A percentile compares a stretch with the other conserved stretches of the same genome.
Conservation (phyloP, 306 rosid species). For the Oemleria cerasiformis region DNA sequence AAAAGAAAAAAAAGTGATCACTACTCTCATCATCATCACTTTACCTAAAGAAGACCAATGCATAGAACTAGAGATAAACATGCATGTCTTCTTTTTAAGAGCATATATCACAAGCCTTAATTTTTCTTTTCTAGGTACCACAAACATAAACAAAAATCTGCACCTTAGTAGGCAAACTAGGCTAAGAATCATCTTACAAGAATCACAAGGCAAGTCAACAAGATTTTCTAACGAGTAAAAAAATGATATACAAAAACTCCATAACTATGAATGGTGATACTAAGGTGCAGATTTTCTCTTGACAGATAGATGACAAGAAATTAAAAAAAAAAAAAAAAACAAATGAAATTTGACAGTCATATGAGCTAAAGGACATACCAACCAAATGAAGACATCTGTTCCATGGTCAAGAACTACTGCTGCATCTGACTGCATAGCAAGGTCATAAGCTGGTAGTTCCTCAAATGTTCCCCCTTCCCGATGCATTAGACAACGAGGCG, state of each 20-base stretch:
- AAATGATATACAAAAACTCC: neutral
- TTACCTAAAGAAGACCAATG: neutral
- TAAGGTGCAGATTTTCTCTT: neutral
- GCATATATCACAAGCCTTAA: neutral
- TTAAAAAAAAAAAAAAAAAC: neutral
- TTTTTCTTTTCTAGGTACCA: neutral
- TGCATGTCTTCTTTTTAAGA: neutral
- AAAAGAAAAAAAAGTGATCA: neutral
- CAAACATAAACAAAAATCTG: neutral
- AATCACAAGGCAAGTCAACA: neutral
- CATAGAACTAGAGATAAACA: neutral
- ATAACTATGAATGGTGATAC: slow-evolving; percentile 2
- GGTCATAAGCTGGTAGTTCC: slow-evolving; percentile 92
- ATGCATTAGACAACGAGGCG: slow-evolving; percentile 95
- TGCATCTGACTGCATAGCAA: slow-evolving; percentile 92
- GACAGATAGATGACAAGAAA: slow-evolving; percentile 5
- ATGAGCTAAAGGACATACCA: slow-evolving; percentile 50
- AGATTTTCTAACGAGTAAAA: slow-evolving; percentile 2
- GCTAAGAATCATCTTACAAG: neutral
- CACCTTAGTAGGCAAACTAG: neutral
- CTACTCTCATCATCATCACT: neutral
- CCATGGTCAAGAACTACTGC: slow-evolving; percentile 97
- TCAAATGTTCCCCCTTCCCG: slow-evolving; percentile 90
- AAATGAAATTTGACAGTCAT: slow-evolving; percentile 4
- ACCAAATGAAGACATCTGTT: slow-evolving; percentile 91